Base-by-base conservation (phyloP, 2,329 filamentous ascomycete genomes). In the Diaporthe destruens region DNA sequence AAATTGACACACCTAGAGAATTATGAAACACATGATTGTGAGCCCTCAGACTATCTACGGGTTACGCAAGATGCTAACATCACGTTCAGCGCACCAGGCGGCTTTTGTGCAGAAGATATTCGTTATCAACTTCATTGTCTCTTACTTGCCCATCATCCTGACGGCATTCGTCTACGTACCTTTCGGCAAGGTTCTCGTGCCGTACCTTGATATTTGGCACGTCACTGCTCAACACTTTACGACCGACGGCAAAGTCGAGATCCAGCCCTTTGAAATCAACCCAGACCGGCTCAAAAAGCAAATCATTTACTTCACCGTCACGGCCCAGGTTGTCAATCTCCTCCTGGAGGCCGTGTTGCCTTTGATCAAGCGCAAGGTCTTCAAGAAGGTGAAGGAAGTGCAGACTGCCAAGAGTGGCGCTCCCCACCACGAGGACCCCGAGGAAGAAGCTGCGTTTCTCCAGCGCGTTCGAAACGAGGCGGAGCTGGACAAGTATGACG, bases 91-190 rank as follows among this genome's bases (percentile, higher is more conserved):
- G 18, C 93, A 98, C 78, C 91, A 97, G 74, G 90, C 93, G 25
- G 93, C 95, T 1, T 89, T 98, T 79, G 94, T 96, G 0, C 91
- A 94, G 72, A 99, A 99, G 85, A 93, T 97, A 44, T 98, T 99
- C 79, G 91, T 98, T 18, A 89, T 98, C 79, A 97, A 98, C 85
- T 98, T 98, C 83, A 96, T 98, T 82, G 97, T 95, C 7, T 97
- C 95, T 0, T 98, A 98, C 80, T 90, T 97, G 68, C 93, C 94
- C 0, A 92, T 97, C n/a, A 92, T 97, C 79, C 88, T 98, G 23
- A 98, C 95, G 0, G 94, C 95, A 0, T 98, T 98, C 77, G 91
- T 98, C 75, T 98, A 98, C 78, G 94, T 98, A 25, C 96, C 96
- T 0, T 98, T 98, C 77, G 96, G 94, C 18, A 90, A 91, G 73